Conservation (phyloP, 2,329 filamentous ascomycete species). For the Arthrobotrys sinensis region DNA sequence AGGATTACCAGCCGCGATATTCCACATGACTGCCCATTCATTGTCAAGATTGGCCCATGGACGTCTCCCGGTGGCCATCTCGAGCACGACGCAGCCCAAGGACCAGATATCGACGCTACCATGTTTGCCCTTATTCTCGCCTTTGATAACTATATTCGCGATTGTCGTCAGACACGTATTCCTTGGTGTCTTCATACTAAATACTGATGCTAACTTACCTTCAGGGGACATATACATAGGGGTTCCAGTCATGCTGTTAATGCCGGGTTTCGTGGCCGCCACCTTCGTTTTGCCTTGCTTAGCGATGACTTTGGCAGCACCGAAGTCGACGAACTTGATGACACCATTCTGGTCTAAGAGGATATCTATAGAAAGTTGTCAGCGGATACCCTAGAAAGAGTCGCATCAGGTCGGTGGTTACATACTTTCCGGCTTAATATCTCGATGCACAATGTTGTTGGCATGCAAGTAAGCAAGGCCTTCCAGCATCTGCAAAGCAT, state of each 20-base stretch:
- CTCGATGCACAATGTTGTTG: conserved; percentile 90
- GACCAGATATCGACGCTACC: conserved; percentile 97
- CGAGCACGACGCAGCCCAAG: conserved; percentile 93
- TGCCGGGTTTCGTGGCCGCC: conserved; percentile 76
- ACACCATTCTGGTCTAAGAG: conserved; percentile 97
- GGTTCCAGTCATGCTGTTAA: conserved; percentile 90
- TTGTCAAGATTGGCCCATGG: conserved; percentile 98
- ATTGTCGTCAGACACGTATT: neutral
- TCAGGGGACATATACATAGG: conserved; percentile 99
- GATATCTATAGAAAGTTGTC: conserved; percentile 76
- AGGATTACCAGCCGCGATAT: conserved; percentile 96
- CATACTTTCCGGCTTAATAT: conserved; percentile 97
- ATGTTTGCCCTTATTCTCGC: conserved; percentile 82
- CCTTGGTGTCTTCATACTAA: neutral
- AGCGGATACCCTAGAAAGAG: conserved; percentile 60
- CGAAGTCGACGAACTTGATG: conserved; percentile 99
- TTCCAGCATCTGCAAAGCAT: conserved; percentile 92
- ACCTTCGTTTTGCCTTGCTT: conserved; percentile 90
- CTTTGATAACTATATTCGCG: conserved; percentile 80
- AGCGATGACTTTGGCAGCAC: conserved; percentile 95
- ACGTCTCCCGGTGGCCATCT: conserved; percentile 95
- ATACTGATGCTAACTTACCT: conserved; percentile 62
- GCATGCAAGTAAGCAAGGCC: conserved; percentile 94
- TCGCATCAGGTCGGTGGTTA: conserved; percentile 63
- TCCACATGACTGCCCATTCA: conserved; percentile 99